Evolutionary conservation across 768 basidiomycete genomes (phyloP).

Genomic region (Leucogyrophana mollusca): DNA sequence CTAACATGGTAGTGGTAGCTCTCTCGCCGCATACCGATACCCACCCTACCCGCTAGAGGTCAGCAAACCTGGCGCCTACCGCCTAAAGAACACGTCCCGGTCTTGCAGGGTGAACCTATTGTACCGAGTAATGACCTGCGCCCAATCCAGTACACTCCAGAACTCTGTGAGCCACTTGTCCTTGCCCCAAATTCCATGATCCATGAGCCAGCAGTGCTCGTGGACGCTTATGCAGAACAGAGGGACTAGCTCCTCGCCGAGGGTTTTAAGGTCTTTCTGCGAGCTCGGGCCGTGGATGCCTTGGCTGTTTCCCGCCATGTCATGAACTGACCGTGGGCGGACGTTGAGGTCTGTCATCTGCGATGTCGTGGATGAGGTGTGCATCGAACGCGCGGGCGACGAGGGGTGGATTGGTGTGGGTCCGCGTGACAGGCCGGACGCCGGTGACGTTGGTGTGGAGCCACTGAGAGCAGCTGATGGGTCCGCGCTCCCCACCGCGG

Average conservation of each 20-base stretch:
- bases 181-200: slow-evolving; percentile 89
- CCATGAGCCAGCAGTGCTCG: slow-evolving; percentile 88
- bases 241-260: slow-evolving; percentile 66
- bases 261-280: slow-evolving; percentile 20
- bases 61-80: no score
- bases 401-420: slow-evolving; percentile 28
- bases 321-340: slow-evolving; percentile 24
- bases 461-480: slow-evolving; percentile 24
- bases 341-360: not conserved
- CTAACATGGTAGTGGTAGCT: not conserved
- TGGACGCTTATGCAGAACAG: slow-evolving; percentile 77
- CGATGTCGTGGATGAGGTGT: slow-evolving; percentile 13
- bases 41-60: no score
- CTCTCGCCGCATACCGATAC: no score
- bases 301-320: slow-evolving; percentile 7
- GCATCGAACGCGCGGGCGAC: slow-evolving; percentile 28
- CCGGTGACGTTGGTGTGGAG: slow-evolving; percentile 37
- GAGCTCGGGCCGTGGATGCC: slow-evolving; percentile 11
- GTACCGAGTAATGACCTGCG: slow-evolving; percentile 43
- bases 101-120: slow-evolving; percentile 15
- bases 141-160: slow-evolving; percentile 84
- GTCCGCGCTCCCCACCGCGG: slow-evolving; percentile 6
- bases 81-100: no score
- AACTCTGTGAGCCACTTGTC: slow-evolving; percentile 82
- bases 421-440: slow-evolving; percentile 39